Evolutionary conservation across 2,329 filamentous ascomycete genomes (phyloP).

Genomic region (Zymoseptoria pseudotritici): DNA sequence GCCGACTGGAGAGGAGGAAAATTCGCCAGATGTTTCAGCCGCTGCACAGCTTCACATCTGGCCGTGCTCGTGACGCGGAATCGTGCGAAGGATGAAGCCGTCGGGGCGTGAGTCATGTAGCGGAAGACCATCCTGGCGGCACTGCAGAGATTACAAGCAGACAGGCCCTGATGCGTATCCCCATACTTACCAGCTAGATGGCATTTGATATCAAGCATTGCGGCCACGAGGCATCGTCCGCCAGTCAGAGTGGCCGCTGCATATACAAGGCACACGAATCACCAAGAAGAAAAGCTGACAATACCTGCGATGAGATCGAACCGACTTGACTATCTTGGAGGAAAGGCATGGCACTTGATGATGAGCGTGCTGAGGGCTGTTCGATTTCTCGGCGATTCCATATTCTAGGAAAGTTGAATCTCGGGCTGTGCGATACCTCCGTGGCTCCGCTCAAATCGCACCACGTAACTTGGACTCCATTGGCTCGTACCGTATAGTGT

Average conservation of each 20-base stretch:
- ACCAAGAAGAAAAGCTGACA: neutral
- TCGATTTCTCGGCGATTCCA: neutral
- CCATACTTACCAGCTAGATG: neutral
- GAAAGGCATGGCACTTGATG: neutral
- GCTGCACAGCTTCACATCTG: too few species aligned
- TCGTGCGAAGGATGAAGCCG: too few species aligned
- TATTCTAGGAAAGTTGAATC: neutral
- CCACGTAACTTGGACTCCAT: too few species aligned
- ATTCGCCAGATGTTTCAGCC: too few species aligned
- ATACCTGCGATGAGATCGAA: neutral
- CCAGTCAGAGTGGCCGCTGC: neutral
- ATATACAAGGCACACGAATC: neutral
- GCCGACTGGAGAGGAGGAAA: too few species aligned
- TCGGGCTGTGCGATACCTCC: too few species aligned
- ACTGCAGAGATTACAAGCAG: neutral
- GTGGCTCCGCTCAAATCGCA: too few species aligned
- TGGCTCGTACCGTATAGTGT: too few species aligned
- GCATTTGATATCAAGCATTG: neutral
- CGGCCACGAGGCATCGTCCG: neutral
- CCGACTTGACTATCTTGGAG: neutral
- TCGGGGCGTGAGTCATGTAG: too few species aligned
- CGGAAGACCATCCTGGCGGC: too few species aligned
- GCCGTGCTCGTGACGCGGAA: too few species aligned
- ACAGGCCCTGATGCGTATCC: neutral
- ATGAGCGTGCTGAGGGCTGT: neutral